Conservation (phyloP, 2,329 filamentous ascomycete genomes). For the Colletotrichum theobromicola region DNA sequence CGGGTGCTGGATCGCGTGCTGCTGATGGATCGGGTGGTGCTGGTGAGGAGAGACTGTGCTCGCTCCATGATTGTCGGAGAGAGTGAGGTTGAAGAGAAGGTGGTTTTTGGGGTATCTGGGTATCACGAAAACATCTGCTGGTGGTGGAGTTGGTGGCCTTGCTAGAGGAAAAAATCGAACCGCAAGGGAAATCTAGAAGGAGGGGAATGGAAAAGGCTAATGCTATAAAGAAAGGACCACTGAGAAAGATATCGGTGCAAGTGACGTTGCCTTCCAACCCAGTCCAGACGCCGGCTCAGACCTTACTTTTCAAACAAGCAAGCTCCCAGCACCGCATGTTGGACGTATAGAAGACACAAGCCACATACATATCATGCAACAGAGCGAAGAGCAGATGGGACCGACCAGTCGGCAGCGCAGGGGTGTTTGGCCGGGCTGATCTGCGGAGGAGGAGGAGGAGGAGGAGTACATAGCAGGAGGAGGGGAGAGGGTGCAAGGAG, state of each 20-base stretch:
- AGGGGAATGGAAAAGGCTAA: constrained; percentile 9
- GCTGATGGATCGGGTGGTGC: constrained; percentile 20
- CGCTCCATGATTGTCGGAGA: constrained; percentile 22
- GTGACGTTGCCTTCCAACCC: constrained; percentile 11
- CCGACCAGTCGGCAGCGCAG: not conserved
- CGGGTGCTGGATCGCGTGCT: constrained; percentile 21
- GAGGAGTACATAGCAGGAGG: not conserved
- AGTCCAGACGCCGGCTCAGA: constrained; percentile 16
- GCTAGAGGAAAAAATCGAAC: not conserved
- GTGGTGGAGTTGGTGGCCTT: not conserved
- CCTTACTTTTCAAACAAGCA: constrained; percentile 17
- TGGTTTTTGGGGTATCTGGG: constrained; percentile 7
- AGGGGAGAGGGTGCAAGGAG: not conserved
- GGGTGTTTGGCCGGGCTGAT: constrained; percentile 12
- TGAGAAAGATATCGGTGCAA: not conserved
- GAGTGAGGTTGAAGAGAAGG: not conserved
- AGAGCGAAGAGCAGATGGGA: constrained; percentile 21
- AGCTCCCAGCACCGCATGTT: constrained; percentile 9
- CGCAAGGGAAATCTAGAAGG: not conserved
- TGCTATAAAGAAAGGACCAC: constrained; percentile 11
- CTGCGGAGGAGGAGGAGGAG: not conserved
- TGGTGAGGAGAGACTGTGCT: constrained; percentile 22
- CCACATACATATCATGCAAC: constrained; percentile 17
- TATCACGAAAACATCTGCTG: constrained; percentile 20
- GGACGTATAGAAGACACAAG: constrained; percentile 15